These are phyloP conservation scores for Talaromyces verruculosus DNA, from an alignment of 2,329 filamentous ascomycete species.

Conservation along the genomic window DNA sequence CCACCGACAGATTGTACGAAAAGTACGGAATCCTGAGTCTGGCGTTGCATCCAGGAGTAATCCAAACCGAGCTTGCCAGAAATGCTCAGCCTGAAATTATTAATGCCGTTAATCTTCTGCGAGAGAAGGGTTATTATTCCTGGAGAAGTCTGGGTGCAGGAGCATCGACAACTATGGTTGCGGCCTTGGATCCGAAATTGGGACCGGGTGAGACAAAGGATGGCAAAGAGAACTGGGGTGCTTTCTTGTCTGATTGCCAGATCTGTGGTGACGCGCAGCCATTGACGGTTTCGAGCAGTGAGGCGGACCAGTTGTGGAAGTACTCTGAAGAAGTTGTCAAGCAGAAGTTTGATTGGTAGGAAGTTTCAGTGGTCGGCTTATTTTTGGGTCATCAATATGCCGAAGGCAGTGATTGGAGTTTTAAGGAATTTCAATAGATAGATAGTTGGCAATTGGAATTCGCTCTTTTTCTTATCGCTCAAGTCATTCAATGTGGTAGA, in stretches of 20 bases:
- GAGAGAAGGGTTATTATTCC: slow-evolving; percentile 13
- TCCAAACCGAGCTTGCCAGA: slow-evolving; percentile 13
- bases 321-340: slow-evolving; percentile 49
- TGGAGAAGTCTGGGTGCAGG: slow-evolving; percentile 45
- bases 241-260: slow-evolving; percentile 47
- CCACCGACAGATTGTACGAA: slow-evolving; percentile 28
- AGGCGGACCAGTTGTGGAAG: slow-evolving; percentile 48
- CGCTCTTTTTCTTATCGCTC: background rate
- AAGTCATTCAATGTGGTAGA: background rate
- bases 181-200: slow-evolving; percentile 47
- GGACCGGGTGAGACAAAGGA: slow-evolving; percentile 21
- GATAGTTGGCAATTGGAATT: background rate
- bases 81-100: background rate
- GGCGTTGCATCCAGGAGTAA: slow-evolving; percentile 32
- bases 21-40: slow-evolving; percentile 28
- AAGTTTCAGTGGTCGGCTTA: background rate
- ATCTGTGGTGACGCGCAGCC: slow-evolving; percentile 33
- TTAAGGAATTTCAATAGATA: no score
- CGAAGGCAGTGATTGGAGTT: background rate
- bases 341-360: slow-evolving; percentile 34
- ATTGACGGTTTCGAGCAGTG: slow-evolving; percentile 28
- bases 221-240: slow-evolving; percentile 32
- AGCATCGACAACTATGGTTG: slow-evolving; percentile 44
- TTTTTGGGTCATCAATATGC: background rate
- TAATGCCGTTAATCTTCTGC: background rate